Evolutionary conservation across 495 filamentous ascomycete species (phyloP).

Genomic region (Wilcoxina mikolae): DNA sequence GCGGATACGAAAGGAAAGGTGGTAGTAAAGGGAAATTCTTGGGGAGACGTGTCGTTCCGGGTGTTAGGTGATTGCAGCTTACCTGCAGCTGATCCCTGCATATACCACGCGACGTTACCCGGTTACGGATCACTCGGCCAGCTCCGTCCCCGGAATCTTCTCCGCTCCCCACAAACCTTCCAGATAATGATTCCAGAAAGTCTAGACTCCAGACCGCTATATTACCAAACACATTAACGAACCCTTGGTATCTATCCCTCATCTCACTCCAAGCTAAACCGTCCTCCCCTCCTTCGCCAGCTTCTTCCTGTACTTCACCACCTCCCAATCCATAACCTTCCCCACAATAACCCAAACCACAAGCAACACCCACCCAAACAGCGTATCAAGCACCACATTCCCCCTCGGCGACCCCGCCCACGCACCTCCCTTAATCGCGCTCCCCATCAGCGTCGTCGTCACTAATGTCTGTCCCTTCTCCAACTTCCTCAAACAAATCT

Average conservation of each 20-base stretch:
- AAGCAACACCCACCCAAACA: slow-evolving; percentile 41
- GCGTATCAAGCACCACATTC: slow-evolving; percentile 36
- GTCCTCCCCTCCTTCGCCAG: slow-evolving; percentile 12
- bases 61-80: background rate
- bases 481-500: slow-evolving; percentile 50
- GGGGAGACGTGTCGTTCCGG: background rate
- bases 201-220: background rate
- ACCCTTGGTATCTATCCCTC: too few relatives aligned
- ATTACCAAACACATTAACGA: background rate
- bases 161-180: too few relatives aligned
- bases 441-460: slow-evolving; percentile 52
- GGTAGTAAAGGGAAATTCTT: background rate
- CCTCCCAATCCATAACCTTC: slow-evolving; percentile 44
- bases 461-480: slow-evolving; percentile 70
- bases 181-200: too few relatives aligned
- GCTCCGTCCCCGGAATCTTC: too few relatives aligned
- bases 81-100: background rate
- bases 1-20: background rate
- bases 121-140: background rate
- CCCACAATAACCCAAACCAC: slow-evolving; percentile 48
- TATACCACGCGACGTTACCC: background rate
- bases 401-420: slow-evolving; percentile 42
- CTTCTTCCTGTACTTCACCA: slow-evolving; percentile 43
- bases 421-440: slow-evolving; percentile 47
- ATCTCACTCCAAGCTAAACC: too few relatives aligned